Evolutionary conservation across 805 yeast species (phyloP).

Genomic region (Ogataea glucozyma): DNA sequence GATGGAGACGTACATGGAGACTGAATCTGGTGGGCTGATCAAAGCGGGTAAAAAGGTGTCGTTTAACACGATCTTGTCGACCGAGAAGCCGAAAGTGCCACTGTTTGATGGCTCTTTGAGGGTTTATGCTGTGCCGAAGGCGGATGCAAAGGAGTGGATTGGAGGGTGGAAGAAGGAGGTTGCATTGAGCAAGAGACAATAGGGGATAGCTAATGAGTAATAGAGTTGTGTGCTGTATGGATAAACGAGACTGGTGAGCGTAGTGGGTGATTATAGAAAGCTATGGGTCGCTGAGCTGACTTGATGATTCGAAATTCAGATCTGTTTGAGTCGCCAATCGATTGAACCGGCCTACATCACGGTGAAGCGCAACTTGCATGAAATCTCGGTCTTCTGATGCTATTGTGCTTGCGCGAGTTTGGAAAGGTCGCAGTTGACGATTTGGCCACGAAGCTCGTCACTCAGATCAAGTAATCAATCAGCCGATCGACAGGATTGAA

Average conservation of each 20-base stretch:
- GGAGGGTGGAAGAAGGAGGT: constrained; percentile 60
- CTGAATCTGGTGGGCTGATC: constrained; percentile 78
- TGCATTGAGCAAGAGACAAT: constrained; percentile 40
- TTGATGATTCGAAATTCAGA: background rate
- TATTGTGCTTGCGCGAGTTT: too few species aligned
- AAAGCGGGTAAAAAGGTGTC: constrained; percentile 79
- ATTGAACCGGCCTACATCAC: too few species aligned
- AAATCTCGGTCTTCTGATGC: too few species aligned
- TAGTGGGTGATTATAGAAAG: background rate
- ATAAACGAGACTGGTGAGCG: background rate
- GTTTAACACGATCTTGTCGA: constrained; percentile 62
- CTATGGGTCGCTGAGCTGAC: background rate
- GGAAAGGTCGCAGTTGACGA: too few species aligned
- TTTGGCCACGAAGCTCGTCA: too few species aligned
- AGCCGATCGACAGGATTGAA: too few species aligned
- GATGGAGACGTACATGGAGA: constrained; percentile 78
- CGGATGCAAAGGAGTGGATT: constrained; percentile 65
- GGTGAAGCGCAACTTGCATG: too few species aligned
- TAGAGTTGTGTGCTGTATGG: too few species aligned
- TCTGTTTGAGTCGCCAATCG: background rate
- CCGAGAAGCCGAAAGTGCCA: constrained; percentile 66
- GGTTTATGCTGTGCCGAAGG: constrained; percentile 77
- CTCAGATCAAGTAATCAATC: too few species aligned
- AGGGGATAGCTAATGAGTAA: background rate
- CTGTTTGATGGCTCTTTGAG: constrained; percentile 72